A percentile compares a stretch with the other conserved stretches of the same genome.
These are phyloP conservation scores for Calamus simplicifolius DNA, from an alignment of 176 grass and related monocot species.

Conservation along the genomic window DNA sequence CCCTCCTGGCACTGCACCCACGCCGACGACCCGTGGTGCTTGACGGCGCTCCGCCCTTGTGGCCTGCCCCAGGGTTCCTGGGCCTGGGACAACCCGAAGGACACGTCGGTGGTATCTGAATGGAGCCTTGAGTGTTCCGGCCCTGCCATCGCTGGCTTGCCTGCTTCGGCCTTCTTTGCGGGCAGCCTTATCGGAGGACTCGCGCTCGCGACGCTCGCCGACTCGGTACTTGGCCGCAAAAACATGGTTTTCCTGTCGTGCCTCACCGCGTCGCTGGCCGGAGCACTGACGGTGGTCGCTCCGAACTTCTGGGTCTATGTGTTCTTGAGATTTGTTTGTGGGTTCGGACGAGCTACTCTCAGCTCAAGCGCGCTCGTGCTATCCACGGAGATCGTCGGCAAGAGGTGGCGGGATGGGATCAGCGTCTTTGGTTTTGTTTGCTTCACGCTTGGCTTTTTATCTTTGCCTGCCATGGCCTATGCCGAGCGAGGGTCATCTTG, in stretches of 20 bases:
- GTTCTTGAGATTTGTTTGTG: constrained; percentile 51
- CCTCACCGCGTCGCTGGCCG: constrained; percentile 49
- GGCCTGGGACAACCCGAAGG: constrained; percentile 48
- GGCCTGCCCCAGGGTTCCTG: constrained; percentile 36
- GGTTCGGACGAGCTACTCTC: constrained; percentile 56
- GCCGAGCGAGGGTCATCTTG: constrained; percentile 40
- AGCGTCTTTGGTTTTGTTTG: constrained; percentile 56
- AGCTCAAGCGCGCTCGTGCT: constrained; percentile 68
- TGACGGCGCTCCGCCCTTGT: constrained; percentile 27
- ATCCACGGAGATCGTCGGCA: constrained; percentile 66
- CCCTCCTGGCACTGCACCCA: constrained; percentile 61
- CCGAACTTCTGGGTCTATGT: constrained; percentile 85
- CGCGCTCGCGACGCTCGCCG: constrained; percentile 66
- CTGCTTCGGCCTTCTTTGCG: constrained; percentile 70
- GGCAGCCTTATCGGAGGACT: constrained; percentile 75
- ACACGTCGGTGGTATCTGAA: constrained; percentile 53
- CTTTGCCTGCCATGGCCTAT: constrained; percentile 71
- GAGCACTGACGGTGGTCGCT: constrained; percentile 41
- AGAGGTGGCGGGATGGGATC: constrained; percentile 64
- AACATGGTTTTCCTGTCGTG: constrained; percentile 53
- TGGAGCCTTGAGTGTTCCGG: constrained; percentile 71
- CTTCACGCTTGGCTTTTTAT: constrained; percentile 81
- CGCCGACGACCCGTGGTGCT: constrained; percentile 25
- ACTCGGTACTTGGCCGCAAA: constrained; percentile 64
- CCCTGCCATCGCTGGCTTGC: constrained; percentile 54